Base-by-base conservation (phyloP, 1,284 basidiomycete species). In the Austroboletus olivaceoglutinosus region DNA sequence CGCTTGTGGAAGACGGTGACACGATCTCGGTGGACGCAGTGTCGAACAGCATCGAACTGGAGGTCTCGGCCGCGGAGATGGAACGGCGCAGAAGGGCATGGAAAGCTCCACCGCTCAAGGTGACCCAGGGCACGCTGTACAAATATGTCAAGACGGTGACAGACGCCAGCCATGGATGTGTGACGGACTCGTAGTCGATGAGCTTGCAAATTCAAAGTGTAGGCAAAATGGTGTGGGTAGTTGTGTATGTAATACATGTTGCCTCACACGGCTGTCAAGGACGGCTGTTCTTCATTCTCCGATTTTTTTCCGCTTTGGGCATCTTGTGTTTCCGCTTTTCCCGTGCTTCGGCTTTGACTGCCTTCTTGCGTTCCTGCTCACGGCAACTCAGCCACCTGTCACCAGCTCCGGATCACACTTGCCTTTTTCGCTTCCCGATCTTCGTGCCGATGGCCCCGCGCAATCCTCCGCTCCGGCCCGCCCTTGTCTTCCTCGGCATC, bases 341-440 rank as follows among this genome's bases (percentile, higher is more conserved):
- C 60, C 88, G 81, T 47, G 87, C 85, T 68, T 91, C 90, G 57
- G 86, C 89, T 68, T 97, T 98, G 29, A 81, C 82, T 12, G 86
- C 85, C 66, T 91, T 89, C 70, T 97, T 95, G 11, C 94, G 83
- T 69, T 93, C 91, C 91, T 95, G 65, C 23, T 44, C 34, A 45
- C 49, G 53, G 50, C 52, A 53, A 38, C 39, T 59, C 37, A 53
- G 52, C 42, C 36, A 21, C 39, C 25, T 53, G 51, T 23, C 45
- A 52, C 40, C 50, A 41, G 31, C 38, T 53, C 45, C 47, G 36
- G 33, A 37, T 38, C 36, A 27, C 71, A 30, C 39, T 27, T 55
- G 89, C 93, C 83, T 91, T 96, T 72, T 96, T 98, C 1, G 79
- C 83, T n/a, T 93, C 91, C 53, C 83, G 83, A 69, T 96, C 93